Evolutionary conservation across 768 basidiomycete genomes (phyloP).

Genomic region (Ramaria rubella): DNA sequence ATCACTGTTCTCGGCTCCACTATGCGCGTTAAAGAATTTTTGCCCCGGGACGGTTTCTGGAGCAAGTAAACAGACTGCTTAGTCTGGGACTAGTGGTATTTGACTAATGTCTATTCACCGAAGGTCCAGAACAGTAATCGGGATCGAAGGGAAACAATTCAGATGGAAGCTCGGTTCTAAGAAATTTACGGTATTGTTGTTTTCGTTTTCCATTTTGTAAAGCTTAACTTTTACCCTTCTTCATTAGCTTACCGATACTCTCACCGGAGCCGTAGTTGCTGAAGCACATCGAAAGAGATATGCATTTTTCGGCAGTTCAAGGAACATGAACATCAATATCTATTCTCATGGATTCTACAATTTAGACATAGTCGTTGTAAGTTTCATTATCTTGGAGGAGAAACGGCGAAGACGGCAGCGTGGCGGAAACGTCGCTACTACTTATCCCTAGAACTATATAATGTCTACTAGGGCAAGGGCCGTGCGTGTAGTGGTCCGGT

Average conservation of each 20-base stretch:
- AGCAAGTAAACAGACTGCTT: background rate
- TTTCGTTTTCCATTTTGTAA: background rate
- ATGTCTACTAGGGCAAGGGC: too few relatives aligned
- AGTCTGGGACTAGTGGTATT: background rate
- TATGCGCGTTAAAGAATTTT: background rate
- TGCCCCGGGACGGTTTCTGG: background rate
- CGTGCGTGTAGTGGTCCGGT: too few relatives aligned
- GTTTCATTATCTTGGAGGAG: constrained; percentile 1
- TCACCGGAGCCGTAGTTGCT: background rate
- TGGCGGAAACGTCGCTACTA: too few relatives aligned
- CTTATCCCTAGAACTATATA: too few relatives aligned
- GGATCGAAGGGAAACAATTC: background rate
- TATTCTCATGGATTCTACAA: background rate
- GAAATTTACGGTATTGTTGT: background rate
- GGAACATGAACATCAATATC: constrained; percentile 1
- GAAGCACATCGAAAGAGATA: background rate
- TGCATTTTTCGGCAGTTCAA: background rate
- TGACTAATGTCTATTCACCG: background rate
- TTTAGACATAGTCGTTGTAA: background rate
- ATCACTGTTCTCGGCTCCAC: background rate
- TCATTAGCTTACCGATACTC: background rate
- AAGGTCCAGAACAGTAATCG: background rate
- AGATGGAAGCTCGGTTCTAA: background rate
- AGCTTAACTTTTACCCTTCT: background rate
- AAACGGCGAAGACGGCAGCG: too few relatives aligned